Evolutionary conservation across 805 yeast species (phyloP).

Genomic region (Cyberlindnera saturnus): DNA sequence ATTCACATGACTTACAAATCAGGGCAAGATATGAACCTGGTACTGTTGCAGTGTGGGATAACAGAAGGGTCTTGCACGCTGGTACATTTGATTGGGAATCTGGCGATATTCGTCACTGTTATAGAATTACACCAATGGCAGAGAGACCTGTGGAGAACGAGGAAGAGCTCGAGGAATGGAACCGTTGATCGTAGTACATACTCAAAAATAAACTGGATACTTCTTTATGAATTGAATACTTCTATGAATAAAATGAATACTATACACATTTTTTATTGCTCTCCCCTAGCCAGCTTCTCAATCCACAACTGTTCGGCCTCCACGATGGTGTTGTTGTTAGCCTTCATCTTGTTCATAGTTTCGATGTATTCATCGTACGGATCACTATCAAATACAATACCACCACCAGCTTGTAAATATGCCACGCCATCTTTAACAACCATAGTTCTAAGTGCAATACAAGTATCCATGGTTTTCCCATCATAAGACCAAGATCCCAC

Average conservation of each 20-base stretch:
- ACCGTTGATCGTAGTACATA: too few species aligned
- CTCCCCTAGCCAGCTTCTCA: slow-evolving; percentile 30
- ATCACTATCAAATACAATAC: slow-evolving; percentile 92
- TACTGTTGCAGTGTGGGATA: slow-evolving; percentile 22
- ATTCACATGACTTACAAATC: slow-evolving; percentile 29
- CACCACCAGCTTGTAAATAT: slow-evolving; percentile 97
- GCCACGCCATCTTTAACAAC: slow-evolving; percentile 86
- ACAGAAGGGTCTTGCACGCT: slow-evolving; percentile 37
- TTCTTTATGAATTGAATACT: not conserved
- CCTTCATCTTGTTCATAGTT: slow-evolving; percentile 95
- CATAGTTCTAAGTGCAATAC: slow-evolving; percentile 97
- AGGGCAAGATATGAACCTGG: slow-evolving; percentile 19
- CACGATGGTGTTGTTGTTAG: slow-evolving; percentile 84
- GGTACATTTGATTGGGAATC: slow-evolving; percentile 47
- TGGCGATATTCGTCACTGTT: slow-evolving; percentile 23
- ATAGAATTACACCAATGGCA: slow-evolving; percentile 34
- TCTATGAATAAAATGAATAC: too few species aligned
- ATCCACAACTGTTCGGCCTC: slow-evolving; percentile 84
- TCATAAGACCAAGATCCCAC: slow-evolving; percentile 98
- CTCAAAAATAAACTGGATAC: not conserved
- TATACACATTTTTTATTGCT: not conserved
- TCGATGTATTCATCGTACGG: slow-evolving; percentile 93
- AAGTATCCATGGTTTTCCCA: slow-evolving; percentile 92
- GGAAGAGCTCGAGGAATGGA: too few species aligned
- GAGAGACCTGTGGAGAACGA: slow-evolving; percentile 27